Evolutionary conservation across 2,329 filamentous ascomycete species (phyloP).

Genomic region (Botrytis byssoidea): DNA sequence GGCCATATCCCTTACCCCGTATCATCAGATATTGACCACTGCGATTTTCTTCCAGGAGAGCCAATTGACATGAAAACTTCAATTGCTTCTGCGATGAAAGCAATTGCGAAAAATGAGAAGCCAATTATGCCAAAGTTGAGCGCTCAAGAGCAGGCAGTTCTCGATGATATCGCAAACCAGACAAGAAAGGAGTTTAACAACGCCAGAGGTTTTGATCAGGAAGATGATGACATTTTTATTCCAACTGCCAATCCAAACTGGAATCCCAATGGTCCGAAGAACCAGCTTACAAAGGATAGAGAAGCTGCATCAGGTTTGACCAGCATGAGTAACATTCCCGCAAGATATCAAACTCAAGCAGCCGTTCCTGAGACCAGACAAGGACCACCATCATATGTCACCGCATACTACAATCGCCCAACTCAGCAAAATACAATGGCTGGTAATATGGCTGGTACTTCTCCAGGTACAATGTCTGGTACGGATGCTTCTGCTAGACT

Average conservation of each 20-base stretch:
- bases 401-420: conserved; percentile 16
- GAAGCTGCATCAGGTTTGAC: background rate
- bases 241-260: background rate
- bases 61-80: background rate
- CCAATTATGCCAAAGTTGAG: conserved; percentile 4
- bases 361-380: background rate
- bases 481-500: background rate
- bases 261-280: background rate
- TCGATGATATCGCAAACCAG: background rate
- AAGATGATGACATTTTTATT: conserved; percentile 11
- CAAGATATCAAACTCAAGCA: background rate
- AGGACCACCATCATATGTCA: conserved; percentile 1
- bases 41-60: conserved; percentile 15
- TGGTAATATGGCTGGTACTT: background rate
- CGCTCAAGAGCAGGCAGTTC: background rate
- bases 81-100: background rate
- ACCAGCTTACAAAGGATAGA: conserved; percentile 2
- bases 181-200: conserved; percentile 11
- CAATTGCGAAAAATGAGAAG: background rate
- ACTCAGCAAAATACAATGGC: background rate
- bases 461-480: background rate
- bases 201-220: conserved; percentile 6
- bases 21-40: conserved; percentile 10
- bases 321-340: background rate
- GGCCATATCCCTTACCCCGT: conserved; percentile 19